Conservation (phyloP, 495 filamentous ascomycete species). For the Penicillium maclennaniae region DNA sequence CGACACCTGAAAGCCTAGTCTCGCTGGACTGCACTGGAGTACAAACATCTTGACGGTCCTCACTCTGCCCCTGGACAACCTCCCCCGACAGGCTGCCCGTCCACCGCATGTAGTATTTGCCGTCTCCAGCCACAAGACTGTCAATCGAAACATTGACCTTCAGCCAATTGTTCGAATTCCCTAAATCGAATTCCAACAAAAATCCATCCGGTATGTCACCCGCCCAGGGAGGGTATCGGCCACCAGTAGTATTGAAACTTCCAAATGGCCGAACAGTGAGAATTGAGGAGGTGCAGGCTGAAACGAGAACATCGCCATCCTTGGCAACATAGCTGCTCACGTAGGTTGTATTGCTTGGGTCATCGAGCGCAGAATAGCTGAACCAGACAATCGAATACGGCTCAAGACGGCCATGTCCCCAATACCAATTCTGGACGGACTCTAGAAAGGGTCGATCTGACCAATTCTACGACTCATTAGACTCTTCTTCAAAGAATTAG, state of each 20-base stretch:
- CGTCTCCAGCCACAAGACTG: constrained; percentile 13
- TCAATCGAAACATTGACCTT: constrained; percentile 20
- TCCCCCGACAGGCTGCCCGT: constrained; percentile 22
- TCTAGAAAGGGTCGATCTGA: constrained; percentile 19
- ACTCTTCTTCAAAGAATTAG: not conserved
- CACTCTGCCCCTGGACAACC: constrained; percentile 2
- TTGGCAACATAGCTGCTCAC: constrained; percentile 31
- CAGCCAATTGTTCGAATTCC: constrained; percentile 1
- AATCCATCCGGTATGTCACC: constrained; percentile 22
- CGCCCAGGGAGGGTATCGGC: constrained; percentile 18
- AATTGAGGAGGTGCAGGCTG: constrained; percentile 12
- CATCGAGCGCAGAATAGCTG: constrained; percentile 20
- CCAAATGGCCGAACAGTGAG: constrained; percentile 18
- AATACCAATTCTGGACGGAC: constrained; percentile 31
- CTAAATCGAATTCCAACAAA: constrained; percentile 12
- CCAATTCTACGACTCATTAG: constrained; percentile 27
- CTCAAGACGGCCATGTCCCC: constrained; percentile 39
- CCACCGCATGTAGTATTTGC: constrained; percentile 25
- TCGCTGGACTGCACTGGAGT: not conserved
- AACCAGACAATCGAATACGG: constrained; percentile 42
- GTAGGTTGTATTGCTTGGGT: constrained; percentile 19
- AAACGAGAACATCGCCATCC: constrained; percentile 17
- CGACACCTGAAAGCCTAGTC: constrained; percentile 10
- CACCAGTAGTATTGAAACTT: constrained; percentile 7
- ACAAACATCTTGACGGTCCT: not conserved